Conservation (phyloP, 345 rosid genomes). For the Pelargonium nanum region DNA sequence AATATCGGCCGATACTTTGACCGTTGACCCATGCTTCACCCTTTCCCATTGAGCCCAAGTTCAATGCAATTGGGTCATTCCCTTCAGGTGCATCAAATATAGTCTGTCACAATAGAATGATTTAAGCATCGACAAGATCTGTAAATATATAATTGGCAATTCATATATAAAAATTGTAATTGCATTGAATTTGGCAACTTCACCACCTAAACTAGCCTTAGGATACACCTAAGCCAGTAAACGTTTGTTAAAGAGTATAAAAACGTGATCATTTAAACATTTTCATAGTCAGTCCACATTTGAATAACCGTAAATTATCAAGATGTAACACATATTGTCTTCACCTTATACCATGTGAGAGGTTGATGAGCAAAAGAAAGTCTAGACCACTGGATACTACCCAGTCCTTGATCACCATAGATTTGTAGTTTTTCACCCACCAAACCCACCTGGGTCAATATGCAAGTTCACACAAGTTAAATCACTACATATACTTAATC, state of each 20-base stretch:
- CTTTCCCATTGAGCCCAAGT: constrained; percentile 68
- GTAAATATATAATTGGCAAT: constrained; percentile 1
- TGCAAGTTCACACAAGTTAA: not conserved
- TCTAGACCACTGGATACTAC: constrained; percentile 36
- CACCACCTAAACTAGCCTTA: too few species aligned
- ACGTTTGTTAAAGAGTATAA: too few species aligned
- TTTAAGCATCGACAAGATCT: too few species aligned
- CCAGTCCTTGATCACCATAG: constrained; percentile 32
- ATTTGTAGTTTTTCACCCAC: constrained; percentile 45
- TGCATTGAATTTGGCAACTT: too few species aligned
- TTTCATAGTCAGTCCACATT: too few species aligned
- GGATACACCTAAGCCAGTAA: too few species aligned
- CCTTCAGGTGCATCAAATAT: constrained; percentile 51
- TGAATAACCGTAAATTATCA: too few species aligned
- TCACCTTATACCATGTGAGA: constrained; percentile 88
- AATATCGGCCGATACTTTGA: constrained; percentile 67
- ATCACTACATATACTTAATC: not conserved
- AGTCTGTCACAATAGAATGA: too few species aligned
- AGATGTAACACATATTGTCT: constrained; percentile 1
- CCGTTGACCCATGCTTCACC: constrained; percentile 84
- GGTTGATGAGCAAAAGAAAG: constrained; percentile 30
- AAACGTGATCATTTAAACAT: too few species aligned
- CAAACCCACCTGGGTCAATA: constrained; percentile 48
- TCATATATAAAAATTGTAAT: too few species aligned
- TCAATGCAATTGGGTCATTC: constrained; percentile 45